Base-by-base conservation (phyloP, 1,284 basidiomycete species). In the Peniophora sp. region DNA sequence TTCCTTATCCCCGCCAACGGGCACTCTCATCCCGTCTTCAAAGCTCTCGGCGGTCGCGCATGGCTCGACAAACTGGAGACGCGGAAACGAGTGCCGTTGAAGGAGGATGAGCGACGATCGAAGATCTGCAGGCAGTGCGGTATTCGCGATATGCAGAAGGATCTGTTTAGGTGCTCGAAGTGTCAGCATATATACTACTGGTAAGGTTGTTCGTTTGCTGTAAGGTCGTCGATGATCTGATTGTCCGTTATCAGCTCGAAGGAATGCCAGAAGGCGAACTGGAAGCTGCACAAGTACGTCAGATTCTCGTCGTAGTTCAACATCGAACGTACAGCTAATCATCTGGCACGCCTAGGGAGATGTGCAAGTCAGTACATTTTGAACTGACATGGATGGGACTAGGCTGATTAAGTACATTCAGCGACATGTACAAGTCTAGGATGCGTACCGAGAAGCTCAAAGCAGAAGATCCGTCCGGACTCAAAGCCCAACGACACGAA, bases 141-240 rank as follows among this genome's bases (percentile, higher is more conserved):
- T 6, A 39, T 36, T 8, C 47, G 55, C 3, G 59, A 61, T 22
- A 55, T 57, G 34, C 48, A 55, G 48, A 51, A 52, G 49, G 56
- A 47, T 35, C 50, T 61, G 10, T 56, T 51, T n/a, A 35, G 52
- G 23, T 61, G 59, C 45, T 47, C 52, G 3, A 48, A 49, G 19
- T 61, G 59, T 47, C 50, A 57, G 44, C 53, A 56, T 45, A 56
- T 56, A 14, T 61, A 49, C 49, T 61, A 61, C 41, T 61, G 59
- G 59, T 60, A 49, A 46, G 58, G 3, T 8, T 2, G 16, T 43
- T 22, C 20, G 24, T 32, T 34, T 5, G 14, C 46, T 39, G 11
- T 39, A 12, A 32, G 27, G 12, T 32, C 5, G 27, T 6, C 6
- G 12, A 32, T 32, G 27, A 12, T 5, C 27, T 32, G 12, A 32